Evolutionary conservation across 2,329 filamentous ascomycete species (phyloP).

Genomic region (Coniochaeta ligniaria): DNA sequence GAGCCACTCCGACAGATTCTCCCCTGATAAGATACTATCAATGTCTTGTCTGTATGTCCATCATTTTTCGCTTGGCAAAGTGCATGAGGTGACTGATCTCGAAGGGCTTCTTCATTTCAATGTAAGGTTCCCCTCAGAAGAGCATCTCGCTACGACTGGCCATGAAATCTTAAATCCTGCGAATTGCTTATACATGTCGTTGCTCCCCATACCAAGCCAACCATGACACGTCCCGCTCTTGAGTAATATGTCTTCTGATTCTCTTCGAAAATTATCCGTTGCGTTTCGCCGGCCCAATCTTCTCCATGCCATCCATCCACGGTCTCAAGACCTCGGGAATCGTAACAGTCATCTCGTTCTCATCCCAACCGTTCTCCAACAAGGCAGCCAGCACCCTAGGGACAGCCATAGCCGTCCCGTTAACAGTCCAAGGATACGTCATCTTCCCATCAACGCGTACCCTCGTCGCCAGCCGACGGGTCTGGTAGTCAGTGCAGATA

Average conservation of each 20-base stretch:
- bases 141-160: too few relatives aligned
- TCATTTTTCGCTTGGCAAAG: too few relatives aligned
- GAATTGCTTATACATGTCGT: too few relatives aligned
- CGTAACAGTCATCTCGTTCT: constrained; percentile 55
- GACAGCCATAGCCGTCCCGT: constrained; percentile 88
- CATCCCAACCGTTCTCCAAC: constrained; percentile 85
- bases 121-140: too few relatives aligned
- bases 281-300: constrained; percentile 42
- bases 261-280: background rate
- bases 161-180: too few relatives aligned
- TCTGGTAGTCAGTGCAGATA: constrained; percentile 93
- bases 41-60: too few relatives aligned
- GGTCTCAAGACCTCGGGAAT: constrained; percentile 73
- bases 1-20: too few relatives aligned
- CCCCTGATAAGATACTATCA: too few relatives aligned
- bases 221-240: too few relatives aligned
- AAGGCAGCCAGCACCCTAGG: constrained; percentile 84
- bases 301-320: constrained; percentile 75
- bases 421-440: constrained; percentile 80
- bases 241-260: background rate
- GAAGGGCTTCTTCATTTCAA: too few relatives aligned
- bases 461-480: constrained; percentile 70
- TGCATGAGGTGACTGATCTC: too few relatives aligned
- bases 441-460: constrained; percentile 52
- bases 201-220: too few relatives aligned